Conservation (phyloP, 306 rosid genomes). For the Castanea sativa region DNA sequence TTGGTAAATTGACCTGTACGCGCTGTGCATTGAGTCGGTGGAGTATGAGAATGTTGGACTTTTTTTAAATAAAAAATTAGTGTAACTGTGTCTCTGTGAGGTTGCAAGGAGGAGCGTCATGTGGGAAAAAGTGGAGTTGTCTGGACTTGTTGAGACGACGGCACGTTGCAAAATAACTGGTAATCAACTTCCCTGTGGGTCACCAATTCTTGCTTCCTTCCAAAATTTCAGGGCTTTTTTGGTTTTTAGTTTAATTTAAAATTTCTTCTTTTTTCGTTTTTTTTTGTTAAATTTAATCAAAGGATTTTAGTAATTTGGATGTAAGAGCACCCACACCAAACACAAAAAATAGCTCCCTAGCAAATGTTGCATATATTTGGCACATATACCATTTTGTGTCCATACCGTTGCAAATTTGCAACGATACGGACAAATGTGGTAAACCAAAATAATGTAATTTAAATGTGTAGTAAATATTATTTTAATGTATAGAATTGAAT, state of each 20-base stretch:
- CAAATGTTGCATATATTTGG: no score
- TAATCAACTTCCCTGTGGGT: neutral
- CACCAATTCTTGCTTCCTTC: neutral
- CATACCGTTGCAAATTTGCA: no score
- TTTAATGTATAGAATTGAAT: no score
- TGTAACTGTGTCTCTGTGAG: neutral
- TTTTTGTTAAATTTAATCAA: neutral
- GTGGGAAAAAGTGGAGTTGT: conserved; percentile 1
- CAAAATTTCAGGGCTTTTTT: neutral
- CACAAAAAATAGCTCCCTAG: no score
- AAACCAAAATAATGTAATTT: no score
- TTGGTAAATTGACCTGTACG: neutral
- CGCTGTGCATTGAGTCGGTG: neutral
- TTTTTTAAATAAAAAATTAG: no score
- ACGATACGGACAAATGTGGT: no score
- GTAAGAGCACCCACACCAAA: no score
- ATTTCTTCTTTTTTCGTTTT: neutral
- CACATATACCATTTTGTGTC: no score
- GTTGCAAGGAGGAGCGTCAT: neutral
- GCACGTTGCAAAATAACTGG: neutral
- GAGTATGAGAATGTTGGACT: neutral
- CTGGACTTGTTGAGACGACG: neutral
- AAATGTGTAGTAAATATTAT: no score
- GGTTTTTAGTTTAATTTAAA: neutral
- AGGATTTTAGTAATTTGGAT: no score